These are phyloP conservation scores for Globisporangium iwayamae DNA, from an alignment of 352 stramenopile species.

Conservation along the genomic window DNA sequence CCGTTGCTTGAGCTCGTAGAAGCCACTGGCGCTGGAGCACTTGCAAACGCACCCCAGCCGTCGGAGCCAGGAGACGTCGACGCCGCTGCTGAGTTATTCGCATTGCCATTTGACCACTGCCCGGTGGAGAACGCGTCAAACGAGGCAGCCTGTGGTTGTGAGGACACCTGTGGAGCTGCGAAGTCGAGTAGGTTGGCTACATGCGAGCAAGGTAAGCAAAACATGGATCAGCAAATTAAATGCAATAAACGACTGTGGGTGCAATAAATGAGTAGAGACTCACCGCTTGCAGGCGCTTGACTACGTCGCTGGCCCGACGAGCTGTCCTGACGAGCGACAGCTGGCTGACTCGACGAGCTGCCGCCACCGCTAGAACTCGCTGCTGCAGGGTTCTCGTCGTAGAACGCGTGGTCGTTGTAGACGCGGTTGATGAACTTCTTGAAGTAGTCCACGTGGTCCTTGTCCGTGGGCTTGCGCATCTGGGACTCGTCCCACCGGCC, in stretches of 20 bases:
- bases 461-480: slow-evolving; percentile 68
- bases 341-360: not conserved
- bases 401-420: slow-evolving; percentile 82
- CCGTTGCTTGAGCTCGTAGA: slow-evolving; percentile 26
- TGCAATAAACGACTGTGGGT: not conserved
- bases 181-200: slow-evolving; percentile 61
- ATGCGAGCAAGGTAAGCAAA: not conserved
- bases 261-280: not conserved
- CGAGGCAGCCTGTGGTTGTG: slow-evolving; percentile 16
- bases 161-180: slow-evolving; percentile 23
- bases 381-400: slow-evolving; percentile 37
- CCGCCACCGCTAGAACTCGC: not conserved
- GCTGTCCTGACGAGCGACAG: slow-evolving; percentile 8
- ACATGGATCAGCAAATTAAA: not conserved
- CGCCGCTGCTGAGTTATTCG: slow-evolving; percentile 13
- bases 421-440: slow-evolving; percentile 84
- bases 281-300: slow-evolving; percentile 7
- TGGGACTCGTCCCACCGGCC: slow-evolving; percentile 41
- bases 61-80: slow-evolving; percentile 12
- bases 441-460: slow-evolving; percentile 81
- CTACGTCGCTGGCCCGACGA: slow-evolving; percentile 10
- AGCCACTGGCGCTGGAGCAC: slow-evolving; percentile 20
- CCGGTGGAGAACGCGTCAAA: slow-evolving; percentile 44
- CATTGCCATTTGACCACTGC: slow-evolving; percentile 9
- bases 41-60: slow-evolving; percentile 31